A percentile compares a stretch with the other conserved stretches of the same genome.
phyloP scores from a whole-genome alignment of 1,284 basidiomycete genomes.

The Lentinula novae-zelandiae region DNA sequence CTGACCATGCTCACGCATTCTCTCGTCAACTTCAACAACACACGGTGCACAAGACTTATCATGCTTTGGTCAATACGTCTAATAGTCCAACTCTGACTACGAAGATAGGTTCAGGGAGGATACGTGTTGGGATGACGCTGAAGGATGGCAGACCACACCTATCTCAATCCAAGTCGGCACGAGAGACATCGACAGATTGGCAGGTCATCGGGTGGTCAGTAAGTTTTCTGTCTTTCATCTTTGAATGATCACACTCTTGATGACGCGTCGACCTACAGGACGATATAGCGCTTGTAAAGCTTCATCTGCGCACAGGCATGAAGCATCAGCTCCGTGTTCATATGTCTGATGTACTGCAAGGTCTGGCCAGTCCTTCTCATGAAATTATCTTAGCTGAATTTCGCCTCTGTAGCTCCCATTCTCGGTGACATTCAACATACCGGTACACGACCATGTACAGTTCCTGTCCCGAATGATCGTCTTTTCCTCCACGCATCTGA shows the following conservation, averaged over 20 bases:
- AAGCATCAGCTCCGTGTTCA: conserved; percentile 76
- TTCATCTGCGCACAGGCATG: conserved; percentile 56
- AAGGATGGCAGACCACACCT: conserved; percentile 43
- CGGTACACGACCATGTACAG: conserved; percentile 23
- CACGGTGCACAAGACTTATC: conserved; percentile 55
- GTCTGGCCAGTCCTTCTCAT: conserved; percentile 23
- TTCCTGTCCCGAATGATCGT: conserved; percentile 37
- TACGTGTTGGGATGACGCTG: conserved; percentile 40
- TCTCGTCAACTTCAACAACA: conserved; percentile 50
- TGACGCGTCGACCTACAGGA: conserved; percentile 25
- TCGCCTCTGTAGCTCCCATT: conserved; percentile 49
- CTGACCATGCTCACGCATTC: conserved; percentile 41
- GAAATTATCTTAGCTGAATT: conserved; percentile 4
- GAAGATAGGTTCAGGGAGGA: conserved; percentile 32
- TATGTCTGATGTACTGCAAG: conserved; percentile 45
- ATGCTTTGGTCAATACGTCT: conserved; percentile 50
- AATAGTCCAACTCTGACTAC: conserved; percentile 3
- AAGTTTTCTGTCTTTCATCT: conserved; percentile 20
- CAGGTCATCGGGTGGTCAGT: conserved; percentile 59
- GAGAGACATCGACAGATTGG: conserved; percentile 53
- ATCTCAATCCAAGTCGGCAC: conserved; percentile 28
- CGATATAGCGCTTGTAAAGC: conserved; percentile 54
- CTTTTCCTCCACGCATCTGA: conserved; percentile 61
- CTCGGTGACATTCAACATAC: conserved; percentile 57
- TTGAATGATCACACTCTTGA: background rate